Evolutionary conservation across 768 basidiomycete species (phyloP), one percentile per base, ranked within the genome.

Genomic region (Trametopsis cervina): DNA sequence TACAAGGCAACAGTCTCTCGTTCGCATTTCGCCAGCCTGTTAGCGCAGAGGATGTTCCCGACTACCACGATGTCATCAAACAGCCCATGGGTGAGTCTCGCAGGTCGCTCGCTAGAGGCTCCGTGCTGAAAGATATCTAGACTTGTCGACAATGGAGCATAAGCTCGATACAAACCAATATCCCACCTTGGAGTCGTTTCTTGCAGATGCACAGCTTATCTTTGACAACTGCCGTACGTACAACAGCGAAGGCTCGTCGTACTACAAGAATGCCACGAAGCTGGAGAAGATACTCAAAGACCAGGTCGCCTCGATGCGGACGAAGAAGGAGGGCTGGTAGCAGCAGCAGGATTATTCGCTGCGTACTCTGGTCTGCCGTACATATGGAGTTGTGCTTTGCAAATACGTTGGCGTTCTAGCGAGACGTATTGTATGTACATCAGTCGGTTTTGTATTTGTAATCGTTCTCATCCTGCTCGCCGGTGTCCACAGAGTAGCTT

Each of bases 101-200:
- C 38, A 27, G 46, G n/a, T n/a, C n/a, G 10, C 38, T 50, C 15
- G 6, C 23, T 48, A 24, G 20, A 24, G 17, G 33, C 18, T 23
- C 13, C 18, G n/a, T n/a, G n/a, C n/a, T n/a, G 47, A 37, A 20
- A 15, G 23, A 23, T 21, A 38, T n/a, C n/a, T 58, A 96, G 92
- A 97, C 65, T 78, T 97, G 57, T 68, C 71, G 47, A 92, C 89
- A 1, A 95, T 98, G 80, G 79, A 85, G 55, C 74, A 83, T 61
- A 98, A 92, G 65, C 77, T 98, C n/a, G 84, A 90, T 27, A 80
- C 74, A n/a, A 86, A 86, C 61, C 80, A 87, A 59, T 98, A 97
- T 64, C 63, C 72, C 10, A 72, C 75, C n/a, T 67, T 93, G 43
- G 82, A 83, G 42, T 68, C 72, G 25, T 95, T 97, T 59, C 64